Conservation (phyloP, 2,329 filamentous ascomycete genomes). For the Diplodia sapinea region DNA sequence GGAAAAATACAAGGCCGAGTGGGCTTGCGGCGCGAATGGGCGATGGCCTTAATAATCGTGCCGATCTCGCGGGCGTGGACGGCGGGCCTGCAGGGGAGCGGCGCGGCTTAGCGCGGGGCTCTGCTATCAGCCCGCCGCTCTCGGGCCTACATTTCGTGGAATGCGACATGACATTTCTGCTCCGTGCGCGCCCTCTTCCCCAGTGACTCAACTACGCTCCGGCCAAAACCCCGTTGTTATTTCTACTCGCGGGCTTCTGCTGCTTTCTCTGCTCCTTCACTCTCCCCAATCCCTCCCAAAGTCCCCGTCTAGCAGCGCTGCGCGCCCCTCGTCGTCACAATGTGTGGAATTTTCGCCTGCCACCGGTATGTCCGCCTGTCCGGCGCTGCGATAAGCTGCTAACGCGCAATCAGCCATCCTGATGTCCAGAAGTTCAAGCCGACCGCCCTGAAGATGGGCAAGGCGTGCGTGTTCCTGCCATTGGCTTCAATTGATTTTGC, state of each 20-base stretch:
- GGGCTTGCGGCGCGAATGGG: neutral
- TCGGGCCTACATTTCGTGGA: conserved; percentile 5
- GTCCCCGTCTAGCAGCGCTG: neutral
- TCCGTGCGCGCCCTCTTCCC: neutral
- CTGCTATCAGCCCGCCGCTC: conserved; percentile 26
- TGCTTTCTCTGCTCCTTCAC: neutral
- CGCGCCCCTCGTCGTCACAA: conserved; percentile 55
- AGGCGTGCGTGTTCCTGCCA: conserved; percentile 71
- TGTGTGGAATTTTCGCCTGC: conserved; percentile 98
- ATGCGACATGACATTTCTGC: conserved; percentile 19
- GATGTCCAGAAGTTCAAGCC: conserved; percentile 97
- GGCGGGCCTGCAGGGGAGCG: neutral
- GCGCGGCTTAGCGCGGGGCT: conserved; percentile 22
- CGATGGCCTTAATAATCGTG: conserved; percentile 4
- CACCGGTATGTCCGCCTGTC: conserved; percentile 66
- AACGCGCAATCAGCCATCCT: conserved; percentile 66
- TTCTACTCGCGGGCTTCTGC: conserved; percentile 25
- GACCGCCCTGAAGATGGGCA: conserved; percentile 88
- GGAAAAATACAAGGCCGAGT: conserved; percentile 3
- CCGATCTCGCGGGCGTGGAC: conserved; percentile 17
- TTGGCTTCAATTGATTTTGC: conserved; percentile 26
- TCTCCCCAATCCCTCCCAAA: conserved; percentile 26
- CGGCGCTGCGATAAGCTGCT: conserved; percentile 41
- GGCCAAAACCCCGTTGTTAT: conserved; percentile 1
- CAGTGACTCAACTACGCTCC: conserved; percentile 27